Conservation (phyloP, 768 basidiomycete species). For the Filobasidium wieringae region DNA sequence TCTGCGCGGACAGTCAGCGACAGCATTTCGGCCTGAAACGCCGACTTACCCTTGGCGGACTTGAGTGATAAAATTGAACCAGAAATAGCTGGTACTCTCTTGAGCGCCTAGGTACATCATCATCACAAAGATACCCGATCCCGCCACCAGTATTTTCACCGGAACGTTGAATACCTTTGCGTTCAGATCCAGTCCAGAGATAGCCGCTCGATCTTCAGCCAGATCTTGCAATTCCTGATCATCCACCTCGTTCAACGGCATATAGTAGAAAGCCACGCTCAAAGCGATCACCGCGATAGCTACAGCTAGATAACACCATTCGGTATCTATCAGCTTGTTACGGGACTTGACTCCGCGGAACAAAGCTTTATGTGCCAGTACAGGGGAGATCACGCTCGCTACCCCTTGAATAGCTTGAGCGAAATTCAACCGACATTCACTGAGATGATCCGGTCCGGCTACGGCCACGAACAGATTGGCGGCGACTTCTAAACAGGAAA, state of each 20-base stretch:
- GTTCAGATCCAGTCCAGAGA: slow-evolving; percentile 16
- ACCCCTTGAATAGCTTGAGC: slow-evolving; percentile 35
- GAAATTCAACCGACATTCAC: slow-evolving; percentile 32
- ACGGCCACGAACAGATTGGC: slow-evolving; percentile 36
- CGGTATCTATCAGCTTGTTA: slow-evolving; percentile 23
- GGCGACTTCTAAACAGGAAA: slow-evolving; percentile 30
- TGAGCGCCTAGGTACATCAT: slow-evolving; percentile 28
- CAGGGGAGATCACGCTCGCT: slow-evolving; percentile 22
- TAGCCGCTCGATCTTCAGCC: slow-evolving; percentile 16
- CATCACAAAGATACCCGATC: slow-evolving; percentile 22
- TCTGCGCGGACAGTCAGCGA: too few species aligned
- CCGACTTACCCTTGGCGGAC: slow-evolving; percentile 17
- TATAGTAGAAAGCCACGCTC: slow-evolving; percentile 33
- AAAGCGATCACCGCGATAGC: slow-evolving; percentile 31
- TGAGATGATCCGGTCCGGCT: slow-evolving; percentile 30
- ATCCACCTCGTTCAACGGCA: slow-evolving; percentile 27
- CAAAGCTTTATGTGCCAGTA: slow-evolving; percentile 26
- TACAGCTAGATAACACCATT: slow-evolving; percentile 37
- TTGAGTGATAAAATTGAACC: slow-evolving; percentile 9
- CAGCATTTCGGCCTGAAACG: slow-evolving; percentile 14
- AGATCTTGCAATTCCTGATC: slow-evolving; percentile 29
- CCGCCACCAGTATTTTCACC: slow-evolving; percentile 12
- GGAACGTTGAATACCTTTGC: slow-evolving; percentile 15
- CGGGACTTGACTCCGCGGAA: slow-evolving; percentile 22
- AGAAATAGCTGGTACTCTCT: slow-evolving; percentile 26